Conservation (phyloP, 2,329 filamentous ascomycete species). For the Ophiostoma ulmi region DNA sequence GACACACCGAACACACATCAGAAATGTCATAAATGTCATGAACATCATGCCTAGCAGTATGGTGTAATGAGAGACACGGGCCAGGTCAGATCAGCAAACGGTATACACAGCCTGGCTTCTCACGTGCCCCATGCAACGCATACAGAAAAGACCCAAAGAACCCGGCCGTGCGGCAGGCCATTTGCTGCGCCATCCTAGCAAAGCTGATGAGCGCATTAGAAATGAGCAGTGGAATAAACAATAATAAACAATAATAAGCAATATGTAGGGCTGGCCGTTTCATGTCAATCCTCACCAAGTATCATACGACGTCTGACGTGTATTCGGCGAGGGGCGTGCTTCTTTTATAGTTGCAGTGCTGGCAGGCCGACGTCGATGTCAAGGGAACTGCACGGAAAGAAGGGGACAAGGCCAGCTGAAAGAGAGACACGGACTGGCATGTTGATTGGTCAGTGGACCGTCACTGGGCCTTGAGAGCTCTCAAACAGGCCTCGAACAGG, state of each 20-base stretch:
- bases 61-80: too few species aligned
- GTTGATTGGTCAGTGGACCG: background rate
- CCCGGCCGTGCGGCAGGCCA: background rate
- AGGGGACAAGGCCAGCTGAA: constrained; percentile 10
- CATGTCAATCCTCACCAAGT: background rate
- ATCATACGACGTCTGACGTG: constrained; percentile 13
- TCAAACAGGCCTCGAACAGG: too few species aligned
- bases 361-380: too few species aligned
- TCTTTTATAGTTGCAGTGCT: background rate
- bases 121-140: background rate
- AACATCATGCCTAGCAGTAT: too few species aligned
- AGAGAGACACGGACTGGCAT: background rate
- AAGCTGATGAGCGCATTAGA: constrained; percentile 1
- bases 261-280: background rate
- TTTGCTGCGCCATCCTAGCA: constrained; percentile 11
- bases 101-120: background rate
- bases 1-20: too few species aligned
- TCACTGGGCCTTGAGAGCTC: background rate
- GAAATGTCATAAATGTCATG: too few species aligned
- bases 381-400: background rate
- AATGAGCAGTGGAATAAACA: background rate
- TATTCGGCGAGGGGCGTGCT: constrained; percentile 1
- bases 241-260: background rate
- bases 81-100: too few species aligned
- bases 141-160: background rate